phyloP scores from a whole-genome alignment of 176 grass and related monocot genomes.

The Panicum miliaceum region DNA sequence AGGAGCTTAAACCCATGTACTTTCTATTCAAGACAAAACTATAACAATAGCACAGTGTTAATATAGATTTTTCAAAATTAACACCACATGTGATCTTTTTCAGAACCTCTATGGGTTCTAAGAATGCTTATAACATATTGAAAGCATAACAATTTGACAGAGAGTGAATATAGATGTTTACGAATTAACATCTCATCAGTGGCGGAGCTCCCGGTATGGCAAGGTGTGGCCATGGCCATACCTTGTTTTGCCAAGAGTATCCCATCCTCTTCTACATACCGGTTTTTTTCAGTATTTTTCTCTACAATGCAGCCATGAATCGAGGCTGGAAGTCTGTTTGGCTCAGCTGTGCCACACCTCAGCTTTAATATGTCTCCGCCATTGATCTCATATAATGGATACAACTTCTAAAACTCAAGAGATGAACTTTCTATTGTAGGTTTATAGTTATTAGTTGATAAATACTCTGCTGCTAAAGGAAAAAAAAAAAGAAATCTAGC shows the following conservation, averaged over 20 bases:
- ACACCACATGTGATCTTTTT: constrained; percentile 3
- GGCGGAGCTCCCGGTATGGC: too few species aligned
- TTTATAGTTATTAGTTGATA: constrained; percentile 23
- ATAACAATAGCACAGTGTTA: neutral
- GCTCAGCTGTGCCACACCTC: too few species aligned
- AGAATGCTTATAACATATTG: constrained; percentile 5
- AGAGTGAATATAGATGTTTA: constrained; percentile 1
- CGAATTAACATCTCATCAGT: neutral
- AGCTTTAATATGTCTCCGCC: too few species aligned
- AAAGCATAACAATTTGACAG: neutral
- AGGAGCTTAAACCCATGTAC: neutral
- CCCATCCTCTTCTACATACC: too few species aligned
- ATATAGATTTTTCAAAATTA: neutral
- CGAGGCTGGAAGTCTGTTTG: too few species aligned
- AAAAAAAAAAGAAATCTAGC: neutral
- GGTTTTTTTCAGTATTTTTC: too few species aligned
- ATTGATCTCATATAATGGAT: neutral
- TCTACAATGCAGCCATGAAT: too few species aligned
- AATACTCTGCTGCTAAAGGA: neutral
- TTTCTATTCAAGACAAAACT: neutral
- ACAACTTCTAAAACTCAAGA: neutral
- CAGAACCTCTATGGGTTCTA: neutral
- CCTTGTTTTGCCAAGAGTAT: too few species aligned
- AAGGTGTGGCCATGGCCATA: too few species aligned
- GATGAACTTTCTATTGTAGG: neutral